Base-by-base conservation (phyloP, 2,329 filamentous ascomycete species). In the Raffaelea ambrosiae region DNA sequence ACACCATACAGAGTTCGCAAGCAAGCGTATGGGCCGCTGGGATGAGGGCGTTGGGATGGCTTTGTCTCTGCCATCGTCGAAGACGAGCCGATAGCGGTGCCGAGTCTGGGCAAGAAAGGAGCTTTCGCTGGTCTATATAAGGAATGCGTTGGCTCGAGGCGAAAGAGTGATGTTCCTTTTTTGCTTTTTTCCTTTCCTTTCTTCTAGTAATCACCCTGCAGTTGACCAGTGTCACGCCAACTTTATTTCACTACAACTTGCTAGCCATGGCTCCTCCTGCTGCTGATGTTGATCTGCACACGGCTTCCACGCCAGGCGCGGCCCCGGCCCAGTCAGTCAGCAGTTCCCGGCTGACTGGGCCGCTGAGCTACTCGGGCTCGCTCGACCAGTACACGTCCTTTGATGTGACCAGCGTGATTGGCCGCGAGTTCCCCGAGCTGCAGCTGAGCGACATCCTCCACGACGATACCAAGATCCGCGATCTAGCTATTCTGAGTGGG, bases 401-500 rank as follows among this genome's bases (percentile, higher is more conserved):
- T 45, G 65, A 67, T 48, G 55, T 71, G 21, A 76, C 73, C 16
- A 72, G 73, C 8, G 65, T 70, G 40, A 74, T 76, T 39, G 73
- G 73, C 1, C 67, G 67, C 29, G 73, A 76, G 55, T 77, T 69
- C 54, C 57, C 57, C 10, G 60, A 57, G 10, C 60, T 68, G 13
- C 62, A 67, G 47, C 58, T 68, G 33, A 56, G 51, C 16, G 57
- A 64, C 56, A 47, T 67, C 26, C 53, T 67, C 36, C 54, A 57
- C 47, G 62, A 66, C 40, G 73, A 79, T 38, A 64, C 69, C 18
- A 63, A 74, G 44, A 65, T 80, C 31, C 69, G 68, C 18, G 76
- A 79, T 53, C 63, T 81, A 18, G 39, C 36, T 19, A 22, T 50
- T 5, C 43, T 56, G 50, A 44, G 44, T 40, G 13, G 66, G 64